Base-by-base conservation (phyloP, 1,139 yeast species). In the Hansenula sp. region DNA sequence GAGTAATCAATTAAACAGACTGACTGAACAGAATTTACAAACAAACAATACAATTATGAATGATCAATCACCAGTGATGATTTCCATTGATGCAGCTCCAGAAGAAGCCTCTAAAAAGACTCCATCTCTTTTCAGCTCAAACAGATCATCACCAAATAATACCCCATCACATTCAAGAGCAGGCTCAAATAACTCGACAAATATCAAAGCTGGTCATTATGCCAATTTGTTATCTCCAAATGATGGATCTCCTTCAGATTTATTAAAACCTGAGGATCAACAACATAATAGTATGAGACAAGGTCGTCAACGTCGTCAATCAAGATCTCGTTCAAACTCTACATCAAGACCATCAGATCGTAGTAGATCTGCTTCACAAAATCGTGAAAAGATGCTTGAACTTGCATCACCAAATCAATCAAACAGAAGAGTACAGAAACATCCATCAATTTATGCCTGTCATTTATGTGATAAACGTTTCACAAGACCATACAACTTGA, bases 401-500 rank as follows among this genome's bases (percentile, higher is more conserved):
- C 63, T 82, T 50, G 87, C 87, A 1, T 66, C 73, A 17, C 75
- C 79, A 1, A 68, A 68, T 30, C 72, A 66, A 25, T 41, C 56
- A 4, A 68, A 75, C 32, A 77, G 73, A 51, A 66, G 85, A 28
- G 71, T 77, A 3, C 90, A 84, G 52, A 85, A 83, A 51, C 85
- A 83, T 55, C 92, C 95, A 0, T 77, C 90, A 24, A 76, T 82
- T 16, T 89, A 79, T 60, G 84, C 87, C 0, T 92, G 98, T 61
- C 81, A 82, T 45, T 62, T 85, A 38, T 92, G 98, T 63, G 90
- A 82, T 34, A 89, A 88, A 61, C 67, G 82, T 38, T 92, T 92
- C 59, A 89, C 97, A 2, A 67, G 97, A 44, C 96, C 96, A 0
- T 92, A 92, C 62, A 92, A 92, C 59, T 68, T 92, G 53, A 86